Evolutionary conservation across 2,329 filamentous ascomycete genomes (phyloP).

Genomic region (Fusarium temperatum): DNA sequence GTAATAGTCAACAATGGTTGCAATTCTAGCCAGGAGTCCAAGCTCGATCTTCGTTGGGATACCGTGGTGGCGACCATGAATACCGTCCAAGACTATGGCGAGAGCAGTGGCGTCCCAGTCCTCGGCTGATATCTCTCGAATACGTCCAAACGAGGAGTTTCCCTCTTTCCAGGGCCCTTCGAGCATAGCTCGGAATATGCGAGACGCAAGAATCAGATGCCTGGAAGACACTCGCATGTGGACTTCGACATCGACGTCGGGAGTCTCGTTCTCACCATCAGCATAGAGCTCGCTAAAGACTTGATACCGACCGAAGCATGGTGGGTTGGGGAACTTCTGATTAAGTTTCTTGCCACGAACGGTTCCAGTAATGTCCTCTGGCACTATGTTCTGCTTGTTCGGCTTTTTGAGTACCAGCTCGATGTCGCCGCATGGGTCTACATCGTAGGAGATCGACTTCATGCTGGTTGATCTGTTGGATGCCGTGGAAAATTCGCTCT

Average conservation of each 20-base stretch:
- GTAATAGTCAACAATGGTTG: background rate
- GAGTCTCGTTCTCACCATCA: rapidly evolving
- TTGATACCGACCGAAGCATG: rapidly evolving
- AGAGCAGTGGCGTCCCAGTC: background rate
- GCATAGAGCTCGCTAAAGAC: background rate
- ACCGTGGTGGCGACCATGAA: background rate
- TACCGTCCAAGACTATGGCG: background rate
- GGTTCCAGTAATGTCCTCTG: no score
- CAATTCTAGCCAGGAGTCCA: background rate
- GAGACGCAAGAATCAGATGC: background rate
- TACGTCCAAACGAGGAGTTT: no score
- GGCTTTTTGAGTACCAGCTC: background rate
- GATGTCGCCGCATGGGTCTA: background rate
- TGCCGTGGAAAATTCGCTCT: background rate
- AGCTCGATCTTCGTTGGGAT: background rate
- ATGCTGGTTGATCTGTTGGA: background rate
- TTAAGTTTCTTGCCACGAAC: no score
- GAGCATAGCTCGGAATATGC: background rate
- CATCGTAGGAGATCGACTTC: background rate
- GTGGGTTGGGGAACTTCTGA: background rate
- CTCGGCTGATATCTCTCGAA: background rate
- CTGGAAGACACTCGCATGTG: background rate
- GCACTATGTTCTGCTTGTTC: background rate
- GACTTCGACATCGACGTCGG: background rate
- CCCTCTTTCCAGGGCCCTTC: background rate